phyloP scores from a whole-genome alignment of 2,329 filamentous ascomycete genomes.

The Pestalotiopsis sp. region DNA sequence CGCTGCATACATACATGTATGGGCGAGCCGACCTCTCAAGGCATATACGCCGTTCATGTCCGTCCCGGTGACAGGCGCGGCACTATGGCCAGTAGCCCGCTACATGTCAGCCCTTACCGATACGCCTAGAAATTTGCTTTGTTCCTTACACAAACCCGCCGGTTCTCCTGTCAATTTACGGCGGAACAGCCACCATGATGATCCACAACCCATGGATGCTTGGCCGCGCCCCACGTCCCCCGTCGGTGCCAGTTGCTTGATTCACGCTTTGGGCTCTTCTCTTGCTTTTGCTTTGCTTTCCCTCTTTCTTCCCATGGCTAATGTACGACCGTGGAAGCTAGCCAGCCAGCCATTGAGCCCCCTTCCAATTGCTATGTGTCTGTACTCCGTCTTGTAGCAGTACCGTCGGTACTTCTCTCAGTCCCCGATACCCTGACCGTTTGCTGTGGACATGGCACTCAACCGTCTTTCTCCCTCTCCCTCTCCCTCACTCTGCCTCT shows the following conservation, averaged over 20 bases:
- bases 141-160: background rate
- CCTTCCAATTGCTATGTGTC: background rate
- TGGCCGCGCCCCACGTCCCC: background rate
- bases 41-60: background rate
- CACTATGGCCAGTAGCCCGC: background rate
- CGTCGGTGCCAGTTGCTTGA: background rate
- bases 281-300: background rate
- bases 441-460: background rate
- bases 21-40: background rate
- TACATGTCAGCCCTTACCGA: background rate
- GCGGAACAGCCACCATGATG: background rate
- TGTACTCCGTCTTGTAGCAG: background rate
- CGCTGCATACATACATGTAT: background rate
- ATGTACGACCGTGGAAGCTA: background rate
- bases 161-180: slow-evolving; percentile 1
- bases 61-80: background rate
- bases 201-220: background rate
- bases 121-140: background rate
- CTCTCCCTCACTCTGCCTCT: background rate
- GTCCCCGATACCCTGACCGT: background rate
- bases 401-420: background rate
- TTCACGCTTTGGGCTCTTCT: background rate
- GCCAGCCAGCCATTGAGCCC: background rate
- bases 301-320: background rate
- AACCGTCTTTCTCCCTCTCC: background rate